Evolutionary conservation across 2,329 filamentous ascomycete genomes (phyloP).

Genomic region (Calonectria pseudoreteaudii): DNA sequence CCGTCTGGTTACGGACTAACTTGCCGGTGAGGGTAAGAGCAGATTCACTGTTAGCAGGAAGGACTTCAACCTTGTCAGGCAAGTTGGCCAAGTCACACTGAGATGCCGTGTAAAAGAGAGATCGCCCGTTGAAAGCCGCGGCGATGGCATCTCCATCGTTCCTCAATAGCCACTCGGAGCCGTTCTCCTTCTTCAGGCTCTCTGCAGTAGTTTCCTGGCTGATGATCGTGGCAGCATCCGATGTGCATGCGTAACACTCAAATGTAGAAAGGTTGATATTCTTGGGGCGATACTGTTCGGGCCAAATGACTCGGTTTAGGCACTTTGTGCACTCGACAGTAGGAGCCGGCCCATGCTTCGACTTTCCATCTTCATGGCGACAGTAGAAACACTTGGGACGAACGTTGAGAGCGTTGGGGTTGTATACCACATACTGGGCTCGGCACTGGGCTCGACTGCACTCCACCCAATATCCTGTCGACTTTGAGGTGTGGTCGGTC

Average conservation of each 20-base stretch:
- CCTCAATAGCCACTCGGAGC: conserved; percentile 56
- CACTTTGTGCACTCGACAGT: conserved; percentile 59
- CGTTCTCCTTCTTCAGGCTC: conserved; percentile 55
- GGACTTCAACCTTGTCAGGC: conserved; percentile 50
- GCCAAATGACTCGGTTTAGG: conserved; percentile 60
- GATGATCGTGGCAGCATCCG: conserved; percentile 50
- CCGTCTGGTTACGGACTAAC: conserved; percentile 53
- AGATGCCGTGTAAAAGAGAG: conserved; percentile 54
- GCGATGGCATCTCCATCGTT: conserved; percentile 51
- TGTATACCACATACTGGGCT: conserved; percentile 64
- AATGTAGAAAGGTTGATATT: conserved; percentile 48
- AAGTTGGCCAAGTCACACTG: conserved; percentile 48
- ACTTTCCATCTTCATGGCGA: conserved; percentile 42
- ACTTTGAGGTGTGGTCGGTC: conserved; percentile 44
- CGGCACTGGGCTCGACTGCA: conserved; percentile 57
- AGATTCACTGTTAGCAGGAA: conserved; percentile 39
- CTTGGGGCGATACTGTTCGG: conserved; percentile 54
- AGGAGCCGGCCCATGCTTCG: conserved; percentile 46
- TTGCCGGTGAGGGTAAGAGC: conserved; percentile 53
- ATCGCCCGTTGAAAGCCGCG: conserved; percentile 52
- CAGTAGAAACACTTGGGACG: conserved; percentile 64
- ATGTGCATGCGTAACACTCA: conserved; percentile 55
- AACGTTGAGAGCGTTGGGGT: conserved; percentile 53
- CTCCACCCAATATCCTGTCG: conserved; percentile 59
- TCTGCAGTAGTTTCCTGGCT: conserved; percentile 51